These are phyloP conservation scores for Manihot esculenta DNA, from an alignment of 441 rosid species.

Conservation along the genomic window DNA sequence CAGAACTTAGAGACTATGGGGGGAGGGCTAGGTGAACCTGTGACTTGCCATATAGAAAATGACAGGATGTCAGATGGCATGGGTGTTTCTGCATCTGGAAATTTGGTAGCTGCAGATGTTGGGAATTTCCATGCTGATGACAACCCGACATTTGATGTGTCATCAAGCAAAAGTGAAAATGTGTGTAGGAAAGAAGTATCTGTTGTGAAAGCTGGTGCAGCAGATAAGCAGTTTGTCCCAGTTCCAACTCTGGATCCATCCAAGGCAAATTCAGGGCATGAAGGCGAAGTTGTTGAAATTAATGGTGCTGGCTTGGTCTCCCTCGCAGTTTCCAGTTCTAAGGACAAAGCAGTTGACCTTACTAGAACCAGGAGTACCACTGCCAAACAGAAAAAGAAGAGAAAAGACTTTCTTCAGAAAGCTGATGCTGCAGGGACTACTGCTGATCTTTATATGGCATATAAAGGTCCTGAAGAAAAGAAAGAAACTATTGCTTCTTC, in stretches of 20 bases:
- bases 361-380: constrained; percentile 44
- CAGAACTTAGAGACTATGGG: constrained; percentile 28
- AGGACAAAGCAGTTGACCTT: constrained; percentile 56
- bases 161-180: constrained; percentile 24
- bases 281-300: constrained; percentile 36
- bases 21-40: constrained; percentile 33
- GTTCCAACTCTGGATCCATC: constrained; percentile 29
- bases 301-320: constrained; percentile 12
- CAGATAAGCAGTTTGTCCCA: constrained; percentile 36
- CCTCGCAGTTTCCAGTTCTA: constrained; percentile 36
- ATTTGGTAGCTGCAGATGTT: constrained; percentile 32
- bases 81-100: constrained; percentile 32
- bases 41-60: constrained; percentile 28
- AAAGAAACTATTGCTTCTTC: constrained; percentile 41
- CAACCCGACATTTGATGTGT: constrained; percentile 26
- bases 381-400: constrained; percentile 53
- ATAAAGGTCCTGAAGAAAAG: constrained; percentile 88
- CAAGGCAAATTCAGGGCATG: constrained; percentile 32
- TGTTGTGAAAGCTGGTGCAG: constrained; percentile 21
- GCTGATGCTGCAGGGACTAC: constrained; percentile 94
- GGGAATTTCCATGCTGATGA: constrained; percentile 31
- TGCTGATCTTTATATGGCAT: constrained; percentile 84
- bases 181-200: constrained; percentile 22
- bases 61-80: constrained; percentile 21
- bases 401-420: constrained; percentile 69